phyloP scores from a whole-genome alignment of 75 land plant genomes.

The Adiantum capillusveneris region DNA sequence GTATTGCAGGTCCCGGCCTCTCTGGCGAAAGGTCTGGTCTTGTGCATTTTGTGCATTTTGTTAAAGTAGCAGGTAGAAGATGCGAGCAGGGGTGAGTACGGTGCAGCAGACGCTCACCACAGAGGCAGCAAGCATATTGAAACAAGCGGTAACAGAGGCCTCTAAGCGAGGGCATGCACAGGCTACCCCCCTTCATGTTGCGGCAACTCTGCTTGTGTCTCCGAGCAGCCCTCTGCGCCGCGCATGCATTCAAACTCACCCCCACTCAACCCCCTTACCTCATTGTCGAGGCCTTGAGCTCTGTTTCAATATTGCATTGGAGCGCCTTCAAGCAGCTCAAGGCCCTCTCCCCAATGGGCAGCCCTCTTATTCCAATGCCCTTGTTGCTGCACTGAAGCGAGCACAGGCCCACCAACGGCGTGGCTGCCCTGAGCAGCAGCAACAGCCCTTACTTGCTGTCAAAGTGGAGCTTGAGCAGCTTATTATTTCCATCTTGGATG shows the following conservation, averaged over 20 bases:
- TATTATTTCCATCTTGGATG: constrained; percentile 79
- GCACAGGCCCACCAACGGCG: constrained; percentile 96
- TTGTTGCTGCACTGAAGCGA: constrained; percentile 88
- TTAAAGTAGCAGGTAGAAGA: neutral
- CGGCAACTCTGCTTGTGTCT: constrained; percentile 55
- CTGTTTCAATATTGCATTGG: constrained; percentile 93
- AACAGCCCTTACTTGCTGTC: constrained; percentile 75
- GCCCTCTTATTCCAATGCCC: constrained; percentile 74
- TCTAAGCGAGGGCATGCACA: constrained; percentile 77
- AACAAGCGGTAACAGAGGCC: constrained; percentile 71
- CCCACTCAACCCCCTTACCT: constrained; percentile 57
- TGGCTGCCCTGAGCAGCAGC: constrained; percentile 74
- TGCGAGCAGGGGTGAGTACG: constrained; percentile 55
- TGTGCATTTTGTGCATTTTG: no score
- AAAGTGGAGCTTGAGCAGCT: constrained; percentile 83
- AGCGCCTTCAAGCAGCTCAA: constrained; percentile 58
- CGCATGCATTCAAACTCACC: constrained; percentile 74
- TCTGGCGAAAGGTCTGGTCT: no score
- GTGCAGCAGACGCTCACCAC: constrained; percentile 84
- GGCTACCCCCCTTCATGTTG: constrained; percentile 91
- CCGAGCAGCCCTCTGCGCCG: constrained; percentile 53
- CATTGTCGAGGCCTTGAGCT: constrained; percentile 91
- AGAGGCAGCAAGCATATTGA: constrained; percentile 67
- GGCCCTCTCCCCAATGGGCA: constrained; percentile 6
- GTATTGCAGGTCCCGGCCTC: no score